Conservation (phyloP, 345 rosid species). For the Eucalyptus marginata region DNA sequence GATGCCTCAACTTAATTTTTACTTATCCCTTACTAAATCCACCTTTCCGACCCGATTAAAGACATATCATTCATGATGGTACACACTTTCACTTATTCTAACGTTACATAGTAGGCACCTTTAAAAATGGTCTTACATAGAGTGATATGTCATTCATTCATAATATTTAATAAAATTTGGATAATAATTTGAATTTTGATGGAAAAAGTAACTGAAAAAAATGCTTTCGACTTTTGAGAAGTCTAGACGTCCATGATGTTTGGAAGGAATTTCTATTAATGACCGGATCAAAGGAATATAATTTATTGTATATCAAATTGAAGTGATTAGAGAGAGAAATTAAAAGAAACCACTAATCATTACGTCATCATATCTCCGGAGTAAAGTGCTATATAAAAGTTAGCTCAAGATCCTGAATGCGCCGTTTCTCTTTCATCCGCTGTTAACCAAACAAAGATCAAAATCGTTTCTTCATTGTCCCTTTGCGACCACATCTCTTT, state of each 20-base stretch:
- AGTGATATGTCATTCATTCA: background rate
- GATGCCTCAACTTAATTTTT: background rate
- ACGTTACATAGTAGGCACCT: background rate
- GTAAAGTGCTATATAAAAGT: background rate
- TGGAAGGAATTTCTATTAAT: background rate
- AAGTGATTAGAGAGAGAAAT: background rate
- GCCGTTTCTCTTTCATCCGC: background rate
- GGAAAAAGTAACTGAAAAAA: background rate
- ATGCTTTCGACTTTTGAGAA: background rate
- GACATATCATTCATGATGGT: background rate
- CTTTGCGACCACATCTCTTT: background rate
- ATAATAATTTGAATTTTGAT: background rate
- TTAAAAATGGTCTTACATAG: background rate
- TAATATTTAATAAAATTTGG: background rate
- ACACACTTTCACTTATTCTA: background rate
- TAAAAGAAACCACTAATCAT: background rate
- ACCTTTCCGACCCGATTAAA: background rate
- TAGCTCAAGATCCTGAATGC: background rate
- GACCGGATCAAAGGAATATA: background rate
- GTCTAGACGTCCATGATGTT: background rate
- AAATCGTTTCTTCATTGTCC: background rate
- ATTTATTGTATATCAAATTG: background rate
- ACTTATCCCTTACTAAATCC: background rate
- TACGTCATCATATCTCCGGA: background rate
- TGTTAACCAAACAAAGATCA: fast-evolving